These are phyloP conservation scores for Periglandula ipomoeae DNA, from an alignment of 2,329 filamentous ascomycete genomes.

Conservation along the genomic window DNA sequence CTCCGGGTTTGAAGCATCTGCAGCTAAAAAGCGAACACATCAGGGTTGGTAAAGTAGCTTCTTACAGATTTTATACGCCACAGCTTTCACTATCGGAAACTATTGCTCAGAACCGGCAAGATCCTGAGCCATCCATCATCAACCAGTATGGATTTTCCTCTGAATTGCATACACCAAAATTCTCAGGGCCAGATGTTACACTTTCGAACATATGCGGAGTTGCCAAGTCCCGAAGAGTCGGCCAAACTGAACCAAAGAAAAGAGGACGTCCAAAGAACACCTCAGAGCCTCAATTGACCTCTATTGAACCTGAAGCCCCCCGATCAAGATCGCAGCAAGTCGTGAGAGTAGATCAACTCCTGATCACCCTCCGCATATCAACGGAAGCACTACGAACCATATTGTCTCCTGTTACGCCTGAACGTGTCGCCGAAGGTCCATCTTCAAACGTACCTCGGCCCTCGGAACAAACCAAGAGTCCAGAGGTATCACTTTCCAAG, in stretches of 20 bases:
- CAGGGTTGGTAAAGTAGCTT: slow-evolving; percentile 27
- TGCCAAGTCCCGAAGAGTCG: neutral
- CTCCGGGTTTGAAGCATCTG: slow-evolving; percentile 22
- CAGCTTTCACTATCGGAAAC: neutral
- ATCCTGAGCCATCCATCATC: slow-evolving; percentile 3
- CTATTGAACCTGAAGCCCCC: neutral
- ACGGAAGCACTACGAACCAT: slow-evolving; percentile 1
- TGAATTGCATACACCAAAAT: neutral
- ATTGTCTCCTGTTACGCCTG: neutral
- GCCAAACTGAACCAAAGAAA: neutral
- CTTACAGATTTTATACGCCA: slow-evolving; percentile 22
- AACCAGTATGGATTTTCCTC: slow-evolving; percentile 8
- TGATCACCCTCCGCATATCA: slow-evolving; percentile 4
- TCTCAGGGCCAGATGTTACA: neutral
- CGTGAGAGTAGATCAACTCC: neutral
- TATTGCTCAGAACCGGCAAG: neutral
- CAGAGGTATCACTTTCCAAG: neutral
- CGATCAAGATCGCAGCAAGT: neutral
- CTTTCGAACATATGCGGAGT: slow-evolving; percentile 2
- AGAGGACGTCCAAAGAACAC: slow-evolving; percentile 2
- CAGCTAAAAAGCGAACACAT: slow-evolving; percentile 26
- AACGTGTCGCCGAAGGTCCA: neutral
- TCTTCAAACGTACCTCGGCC: neutral
- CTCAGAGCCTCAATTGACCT: neutral
- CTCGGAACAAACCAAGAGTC: neutral